Evolutionary conservation across 1,139 yeast genomes (phyloP).

Genomic region (Zygosaccharomyces sapae): DNA sequence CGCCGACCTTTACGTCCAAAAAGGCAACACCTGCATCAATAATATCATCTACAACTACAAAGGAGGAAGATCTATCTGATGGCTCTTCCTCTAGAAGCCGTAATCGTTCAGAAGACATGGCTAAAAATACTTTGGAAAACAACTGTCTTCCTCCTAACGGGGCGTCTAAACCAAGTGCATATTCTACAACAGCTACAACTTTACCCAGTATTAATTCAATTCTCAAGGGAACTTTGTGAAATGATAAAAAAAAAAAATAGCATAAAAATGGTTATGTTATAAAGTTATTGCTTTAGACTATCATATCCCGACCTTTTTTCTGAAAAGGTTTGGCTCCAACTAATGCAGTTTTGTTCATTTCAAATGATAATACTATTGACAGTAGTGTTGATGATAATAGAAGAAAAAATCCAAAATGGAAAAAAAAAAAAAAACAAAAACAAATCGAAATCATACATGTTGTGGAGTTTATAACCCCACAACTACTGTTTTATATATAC

Average conservation of each 20-base stretch:
- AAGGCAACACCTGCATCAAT: slow-evolving; percentile 18
- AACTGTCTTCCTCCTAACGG: slow-evolving; percentile 12
- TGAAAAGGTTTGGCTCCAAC: too few species aligned
- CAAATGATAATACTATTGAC: too few species aligned
- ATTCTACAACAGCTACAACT: slow-evolving; percentile 14
- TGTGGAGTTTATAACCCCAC: background rate
- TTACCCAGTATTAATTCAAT: slow-evolving; percentile 31
- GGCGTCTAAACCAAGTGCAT: slow-evolving; percentile 10
- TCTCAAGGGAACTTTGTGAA: slow-evolving; percentile 22
- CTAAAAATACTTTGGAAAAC: slow-evolving; percentile 6
- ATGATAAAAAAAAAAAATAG: background rate
- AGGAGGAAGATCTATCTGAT: slow-evolving; percentile 13
- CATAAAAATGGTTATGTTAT: too few species aligned
- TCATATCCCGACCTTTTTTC: background rate
- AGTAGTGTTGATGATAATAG: too few species aligned
- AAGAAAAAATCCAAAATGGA: too few species aligned
- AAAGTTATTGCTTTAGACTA: too few species aligned
- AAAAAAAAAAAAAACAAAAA: background rate
- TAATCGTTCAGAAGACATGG: slow-evolving; percentile 6
- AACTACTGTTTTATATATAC: slow-evolving; percentile 4
- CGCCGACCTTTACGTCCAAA: slow-evolving; percentile 11
- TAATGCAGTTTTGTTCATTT: too few species aligned
- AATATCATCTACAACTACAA: slow-evolving; percentile 17
- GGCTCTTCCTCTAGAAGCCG: slow-evolving; percentile 6
- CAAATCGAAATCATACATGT: background rate